Conservation (phyloP, 2,329 filamentous ascomycete genomes). For the Metarhizium rileyi region DNA sequence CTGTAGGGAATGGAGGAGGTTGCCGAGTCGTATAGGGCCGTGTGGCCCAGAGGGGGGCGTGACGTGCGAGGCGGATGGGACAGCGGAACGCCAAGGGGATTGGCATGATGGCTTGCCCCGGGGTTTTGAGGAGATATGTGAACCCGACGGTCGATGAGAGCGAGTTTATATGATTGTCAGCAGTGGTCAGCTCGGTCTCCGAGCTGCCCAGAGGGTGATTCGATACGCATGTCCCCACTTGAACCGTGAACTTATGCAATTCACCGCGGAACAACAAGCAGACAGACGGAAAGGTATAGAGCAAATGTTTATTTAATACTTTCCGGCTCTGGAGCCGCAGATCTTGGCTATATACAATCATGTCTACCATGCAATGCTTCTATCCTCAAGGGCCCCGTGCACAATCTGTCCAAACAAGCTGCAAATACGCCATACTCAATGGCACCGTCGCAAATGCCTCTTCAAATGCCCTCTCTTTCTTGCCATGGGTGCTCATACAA, state of each 20-base stretch:
- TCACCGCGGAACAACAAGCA: background rate
- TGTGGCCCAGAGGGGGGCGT: background rate
- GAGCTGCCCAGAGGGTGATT: constrained; percentile 7
- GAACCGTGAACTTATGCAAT: no score
- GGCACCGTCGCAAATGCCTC: background rate
- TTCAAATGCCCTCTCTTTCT: background rate
- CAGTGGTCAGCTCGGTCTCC: constrained; percentile 13
- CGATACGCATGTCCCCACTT: background rate
- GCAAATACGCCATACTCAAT: background rate
- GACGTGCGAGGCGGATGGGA: background rate
- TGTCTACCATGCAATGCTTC: constrained; percentile 4
- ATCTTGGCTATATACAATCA: background rate
- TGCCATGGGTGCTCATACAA: background rate
- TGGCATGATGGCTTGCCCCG: constrained; percentile 2
- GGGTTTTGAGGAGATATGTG: background rate
- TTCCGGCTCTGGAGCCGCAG: background rate
- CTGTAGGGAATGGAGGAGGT: constrained; percentile 25
- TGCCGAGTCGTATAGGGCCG: constrained; percentile 19
- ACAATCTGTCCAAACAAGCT: background rate
- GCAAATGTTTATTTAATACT: no score
- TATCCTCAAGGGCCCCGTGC: constrained; percentile 3
- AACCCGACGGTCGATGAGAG: background rate
- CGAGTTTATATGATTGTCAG: constrained; percentile 1
- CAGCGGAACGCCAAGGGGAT: constrained; percentile 1
- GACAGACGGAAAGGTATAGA: no score